These are phyloP conservation scores for Penicillium capsulatum DNA, from an alignment of 2,329 filamentous ascomycete genomes.

Conservation along the genomic window DNA sequence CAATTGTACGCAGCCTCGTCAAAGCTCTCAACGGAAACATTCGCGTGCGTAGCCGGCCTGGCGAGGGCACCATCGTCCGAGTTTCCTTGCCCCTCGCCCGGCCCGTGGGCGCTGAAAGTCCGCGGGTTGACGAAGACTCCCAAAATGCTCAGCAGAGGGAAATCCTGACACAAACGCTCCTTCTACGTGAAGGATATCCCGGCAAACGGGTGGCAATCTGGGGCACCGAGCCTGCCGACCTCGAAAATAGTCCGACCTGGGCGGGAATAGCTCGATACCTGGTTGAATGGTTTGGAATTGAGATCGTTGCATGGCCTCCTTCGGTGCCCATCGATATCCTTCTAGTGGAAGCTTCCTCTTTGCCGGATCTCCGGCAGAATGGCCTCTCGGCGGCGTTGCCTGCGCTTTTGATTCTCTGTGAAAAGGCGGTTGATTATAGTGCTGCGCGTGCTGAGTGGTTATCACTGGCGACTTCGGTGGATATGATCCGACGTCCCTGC, in stretches of 20 bases:
- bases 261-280: slow-evolving; percentile 30
- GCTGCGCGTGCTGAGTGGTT: slow-evolving; percentile 27
- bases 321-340: slow-evolving; percentile 31
- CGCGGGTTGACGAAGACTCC: slow-evolving; percentile 15
- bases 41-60: slow-evolving; percentile 51
- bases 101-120: slow-evolving; percentile 25
- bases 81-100: slow-evolving; percentile 46
- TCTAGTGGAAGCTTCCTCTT: slow-evolving; percentile 31
- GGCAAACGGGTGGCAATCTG: slow-evolving; percentile 30
- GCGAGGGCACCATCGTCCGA: slow-evolving; percentile 54
- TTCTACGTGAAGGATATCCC: slow-evolving; percentile 25
- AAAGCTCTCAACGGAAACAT: slow-evolving; percentile 58
- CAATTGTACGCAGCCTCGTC: slow-evolving; percentile 60
- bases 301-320: slow-evolving; percentile 31
- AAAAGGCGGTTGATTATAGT: slow-evolving; percentile 35
- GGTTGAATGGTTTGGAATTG: slow-evolving; percentile 36
- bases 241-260: slow-evolving; percentile 23
- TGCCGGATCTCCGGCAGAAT: slow-evolving; percentile 21
- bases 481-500: slow-evolving; percentile 39
- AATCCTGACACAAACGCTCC: slow-evolving; percentile 19
- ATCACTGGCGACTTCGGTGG: slow-evolving; percentile 31
- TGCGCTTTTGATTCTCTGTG: slow-evolving; percentile 38
- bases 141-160: slow-evolving; percentile 23
- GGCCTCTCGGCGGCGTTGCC: slow-evolving; percentile 20
- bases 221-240: slow-evolving; percentile 21